These are phyloP conservation scores for Scolecobasidium constrictum DNA, from an alignment of 2,329 filamentous ascomycete genomes.

Conservation along the genomic window DNA sequence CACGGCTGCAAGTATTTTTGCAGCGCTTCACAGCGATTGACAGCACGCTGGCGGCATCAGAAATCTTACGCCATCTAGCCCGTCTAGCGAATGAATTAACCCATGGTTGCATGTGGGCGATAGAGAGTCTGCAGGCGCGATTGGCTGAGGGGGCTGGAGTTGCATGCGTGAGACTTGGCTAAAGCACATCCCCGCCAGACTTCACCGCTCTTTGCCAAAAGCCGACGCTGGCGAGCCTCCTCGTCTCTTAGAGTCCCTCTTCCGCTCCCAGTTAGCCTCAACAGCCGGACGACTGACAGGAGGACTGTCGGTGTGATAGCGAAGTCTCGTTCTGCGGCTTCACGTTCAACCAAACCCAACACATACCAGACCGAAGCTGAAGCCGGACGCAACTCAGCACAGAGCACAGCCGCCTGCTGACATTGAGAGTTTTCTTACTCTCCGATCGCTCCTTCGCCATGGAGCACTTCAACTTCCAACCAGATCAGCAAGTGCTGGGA, in stretches of 20 bases:
- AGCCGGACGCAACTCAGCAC: neutral
- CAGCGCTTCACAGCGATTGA: too few relatives aligned
- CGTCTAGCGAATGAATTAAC: neutral
- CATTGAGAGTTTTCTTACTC: neutral
- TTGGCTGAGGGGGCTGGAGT: neutral
- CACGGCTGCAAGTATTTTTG: too few relatives aligned
- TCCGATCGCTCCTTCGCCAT: conserved; percentile 18
- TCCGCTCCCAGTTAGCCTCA: neutral
- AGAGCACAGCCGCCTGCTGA: neutral
- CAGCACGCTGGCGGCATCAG: too few relatives aligned
- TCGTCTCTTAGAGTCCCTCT: neutral
- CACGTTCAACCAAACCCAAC: too few relatives aligned
- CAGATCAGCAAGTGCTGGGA: conserved; percentile 28
- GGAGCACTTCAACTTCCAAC: conserved; percentile 31
- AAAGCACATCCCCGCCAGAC: neutral
- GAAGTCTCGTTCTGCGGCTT: neutral
- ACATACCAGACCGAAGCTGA: neutral
- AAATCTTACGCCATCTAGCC: neutral
- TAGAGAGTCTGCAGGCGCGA: neutral
- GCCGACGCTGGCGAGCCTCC: neutral
- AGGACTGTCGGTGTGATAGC: neutral
- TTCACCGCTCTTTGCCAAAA: conserved; percentile 1
- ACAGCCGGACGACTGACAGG: neutral
- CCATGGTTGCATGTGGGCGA: neutral
- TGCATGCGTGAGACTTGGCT: neutral